Percentiles rank a stretch among this genome's conserved stretches.
These are phyloP conservation scores for Zizania latifolia DNA, from an alignment of 176 grass and related monocot genomes.

Conservation along the genomic window DNA sequence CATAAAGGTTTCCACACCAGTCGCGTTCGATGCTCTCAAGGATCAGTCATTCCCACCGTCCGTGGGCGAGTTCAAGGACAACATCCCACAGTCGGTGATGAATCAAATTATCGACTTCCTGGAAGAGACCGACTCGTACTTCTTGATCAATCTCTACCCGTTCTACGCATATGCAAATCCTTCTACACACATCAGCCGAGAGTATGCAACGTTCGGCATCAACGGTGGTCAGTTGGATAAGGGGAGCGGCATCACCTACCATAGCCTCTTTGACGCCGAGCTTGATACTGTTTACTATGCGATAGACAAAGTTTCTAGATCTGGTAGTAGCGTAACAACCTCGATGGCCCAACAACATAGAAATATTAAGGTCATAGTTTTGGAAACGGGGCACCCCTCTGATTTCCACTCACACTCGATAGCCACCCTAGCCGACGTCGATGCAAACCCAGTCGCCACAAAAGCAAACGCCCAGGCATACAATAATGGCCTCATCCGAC, in stretches of 20 bases:
- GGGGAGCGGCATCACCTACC: constrained; percentile 22
- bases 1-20: constrained; percentile 58
- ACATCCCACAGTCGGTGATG: constrained; percentile 53
- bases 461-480: constrained; percentile 41
- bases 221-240: constrained; percentile 31
- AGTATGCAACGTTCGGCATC: constrained; percentile 48
- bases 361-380: not conserved
- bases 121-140: constrained; percentile 33
- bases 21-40: constrained; percentile 33
- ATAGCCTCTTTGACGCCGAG: constrained; percentile 59
- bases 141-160: constrained; percentile 61
- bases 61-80: constrained; percentile 25
- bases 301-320: constrained; percentile 19
- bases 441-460: not conserved
- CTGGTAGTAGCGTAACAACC: not conserved
- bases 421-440: no score
- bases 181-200: constrained; percentile 23
- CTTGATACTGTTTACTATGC: constrained; percentile 56
- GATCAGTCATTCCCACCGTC: constrained; percentile 53
- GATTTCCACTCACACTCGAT: no score
- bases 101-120: constrained; percentile 54
- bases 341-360: not conserved
- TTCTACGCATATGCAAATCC: constrained; percentile 36
- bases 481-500: constrained; percentile 34
- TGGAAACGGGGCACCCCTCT: no score